Evolutionary conservation across 2,329 filamentous ascomycete genomes (phyloP), one percentile per base, ranked within the genome.

Genomic region (Podosphaera aphanis): DNA sequence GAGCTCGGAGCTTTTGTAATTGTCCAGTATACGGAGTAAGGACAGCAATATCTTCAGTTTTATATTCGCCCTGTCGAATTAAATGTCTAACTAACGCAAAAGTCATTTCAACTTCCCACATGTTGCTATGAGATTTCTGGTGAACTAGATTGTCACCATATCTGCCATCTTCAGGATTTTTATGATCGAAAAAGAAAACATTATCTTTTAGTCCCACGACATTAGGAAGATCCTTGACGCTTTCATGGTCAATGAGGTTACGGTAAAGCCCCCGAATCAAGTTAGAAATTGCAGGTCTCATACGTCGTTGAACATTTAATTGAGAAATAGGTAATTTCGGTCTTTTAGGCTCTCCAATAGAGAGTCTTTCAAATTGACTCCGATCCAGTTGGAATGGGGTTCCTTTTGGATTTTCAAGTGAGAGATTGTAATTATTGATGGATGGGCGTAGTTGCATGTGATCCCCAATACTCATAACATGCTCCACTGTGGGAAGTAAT

Each of bases 11-110:
- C 18, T 51, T 54, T 36, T 67, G 62, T 2, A 73, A 58, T 49
- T 79, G 74, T 0, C 72, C 73, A 0, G 67, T 58, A 48, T 80
- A 79, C 0, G 74, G 75, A 0, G 79, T 84, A 5, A 86, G 56
- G 0, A 88, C 71, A 0, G 79, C 77, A 48, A 86, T 80, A 1
- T 84, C 74, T 0, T 63, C 64, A 0, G 61, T 59, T 0, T 56
- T 58, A 55, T 85, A 83, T 0, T 42, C 48, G 2, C 78, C 78
- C 54, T 85, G 79, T 0, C 67, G 65, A 4, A 79, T 62, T 0
- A 86, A 59, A 53, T 86, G 78, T 0, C 66, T 66, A 0, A 83
- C 73, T 0, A 85, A 59, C 0, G 71, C 68, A 5, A 66, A 61
- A 0, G 70, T 68, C 73, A 86, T 77, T 0, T 73, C 63, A 0